Base-by-base conservation (phyloP, 148 eudicot species). In the Gaultheria prostrata region DNA sequence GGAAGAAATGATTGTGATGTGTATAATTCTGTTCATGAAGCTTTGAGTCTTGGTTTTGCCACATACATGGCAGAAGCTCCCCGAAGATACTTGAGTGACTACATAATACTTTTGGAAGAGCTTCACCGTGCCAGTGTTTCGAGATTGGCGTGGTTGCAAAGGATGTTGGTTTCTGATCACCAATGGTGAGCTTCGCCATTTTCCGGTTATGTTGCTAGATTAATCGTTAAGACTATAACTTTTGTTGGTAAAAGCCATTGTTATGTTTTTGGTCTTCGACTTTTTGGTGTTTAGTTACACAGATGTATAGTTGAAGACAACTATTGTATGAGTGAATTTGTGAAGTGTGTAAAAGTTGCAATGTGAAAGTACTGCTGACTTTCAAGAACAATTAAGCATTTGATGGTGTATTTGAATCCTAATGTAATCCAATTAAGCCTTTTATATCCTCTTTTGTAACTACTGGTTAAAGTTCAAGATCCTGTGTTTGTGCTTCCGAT, bases 311-410 rank as follows among this genome's bases (percentile, higher is more conserved):
- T 30, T 67, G 17, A 28, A 67, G 69, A 30, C 14, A 13, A 3
- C 3, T 28, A 10, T 3, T 28, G 84, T 72, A 28, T 76, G 69
- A 53, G 69, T 14, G 86, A 83, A n/a, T 35, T 20, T 74, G 28
- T 75, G 13, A 39, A 18, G 50, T 8, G 15, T 74, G 72, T 43
- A 74, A 45, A 46, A 75, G 53, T 43, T 46, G 54, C 50, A 32
- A 32, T 35, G 43, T 46, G 53, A 2, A 75, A 75, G 3, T 45
- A 45, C 8, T 75, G n/a, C n/a, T 75, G 78, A 46, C 24, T 21
- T 46, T 45, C 49, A 43, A 9, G 39, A 32, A 70, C 1, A 26
- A 10, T 24, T 9, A 24, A 33, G 45, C 20, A 1, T 32, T 0
- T 30, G n/a, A 70, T 70, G 45, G 76, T 71, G 45, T 33, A 3